These are phyloP conservation scores for Trichoderma atrobrunneum DNA, from an alignment of 2,329 filamentous ascomycete genomes.

Conservation along the genomic window DNA sequence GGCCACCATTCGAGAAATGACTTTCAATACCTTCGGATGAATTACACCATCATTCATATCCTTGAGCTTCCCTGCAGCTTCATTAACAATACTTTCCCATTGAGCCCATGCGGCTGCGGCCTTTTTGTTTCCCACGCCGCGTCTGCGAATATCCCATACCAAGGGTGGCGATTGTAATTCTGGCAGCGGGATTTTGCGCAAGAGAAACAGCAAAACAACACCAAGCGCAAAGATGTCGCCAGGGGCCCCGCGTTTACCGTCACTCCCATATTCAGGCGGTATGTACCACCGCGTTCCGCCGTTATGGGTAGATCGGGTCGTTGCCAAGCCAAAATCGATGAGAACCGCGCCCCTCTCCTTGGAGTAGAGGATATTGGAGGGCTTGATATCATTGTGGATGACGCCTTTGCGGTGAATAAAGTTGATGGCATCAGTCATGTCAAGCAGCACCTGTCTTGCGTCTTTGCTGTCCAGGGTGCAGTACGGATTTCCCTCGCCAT, in stretches of 20 bases:
- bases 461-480: neutral
- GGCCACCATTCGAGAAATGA: neutral
- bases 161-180: neutral
- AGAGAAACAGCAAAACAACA: neutral
- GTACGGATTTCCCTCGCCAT: neutral
- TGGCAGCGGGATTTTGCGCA: neutral
- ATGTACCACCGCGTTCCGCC: neutral
- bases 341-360: slow-evolving; percentile 16
- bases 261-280: neutral
- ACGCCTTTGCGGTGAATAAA: slow-evolving; percentile 14
- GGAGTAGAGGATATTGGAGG: slow-evolving; percentile 21
- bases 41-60: neutral
- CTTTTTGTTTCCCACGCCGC: no score
- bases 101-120: no score
- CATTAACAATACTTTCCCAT: no score
- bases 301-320: neutral
- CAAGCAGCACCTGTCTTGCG: neutral
- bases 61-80: neutral
- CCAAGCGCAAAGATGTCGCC: neutral
- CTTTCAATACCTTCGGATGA: neutral
- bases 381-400: slow-evolving; percentile 24
- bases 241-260: neutral
- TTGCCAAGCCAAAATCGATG: slow-evolving; percentile 2
- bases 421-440: slow-evolving; percentile 25
- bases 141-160: neutral